These are phyloP conservation scores for Lichtheimia hyalospora DNA, from an alignment of 371 early-diverging fungal species.

Conservation along the genomic window DNA sequence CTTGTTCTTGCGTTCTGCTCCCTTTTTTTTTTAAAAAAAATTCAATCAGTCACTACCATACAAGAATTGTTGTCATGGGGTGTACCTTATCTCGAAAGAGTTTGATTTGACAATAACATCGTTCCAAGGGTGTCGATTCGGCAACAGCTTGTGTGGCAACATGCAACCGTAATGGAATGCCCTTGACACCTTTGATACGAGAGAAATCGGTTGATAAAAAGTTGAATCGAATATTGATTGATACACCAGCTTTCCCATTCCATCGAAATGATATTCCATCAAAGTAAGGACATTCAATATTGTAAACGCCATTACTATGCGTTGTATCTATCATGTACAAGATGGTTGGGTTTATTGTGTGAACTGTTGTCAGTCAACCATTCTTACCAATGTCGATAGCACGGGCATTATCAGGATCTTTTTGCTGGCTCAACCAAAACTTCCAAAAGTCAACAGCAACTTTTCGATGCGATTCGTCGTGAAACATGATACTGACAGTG, in stretches of 20 bases:
- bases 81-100: conserved; percentile 7
- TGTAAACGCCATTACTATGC: conserved; percentile 39
- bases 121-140: conserved; percentile 9
- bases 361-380: neutral
- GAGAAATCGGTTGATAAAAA: conserved; percentile 78
- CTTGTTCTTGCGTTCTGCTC: conserved; percentile 64
- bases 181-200: conserved; percentile 77
- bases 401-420: conserved; percentile 53
- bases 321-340: conserved; percentile 2
- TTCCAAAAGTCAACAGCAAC: conserved; percentile 73
- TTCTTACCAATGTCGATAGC: conserved; percentile 59
- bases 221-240: conserved; percentile 64
- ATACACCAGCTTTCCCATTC: conserved; percentile 65
- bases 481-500: conserved; percentile 70
- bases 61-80: neutral
- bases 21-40: conserved; percentile 24
- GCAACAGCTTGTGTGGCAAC: conserved; percentile 20
- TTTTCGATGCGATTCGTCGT: conserved; percentile 73
- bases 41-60: neutral
- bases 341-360: neutral
- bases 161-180: conserved; percentile 68
- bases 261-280: conserved; percentile 68
- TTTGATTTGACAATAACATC: conserved; percentile 4
- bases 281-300: conserved; percentile 55
- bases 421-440: conserved; percentile 76